Base-by-base conservation (phyloP, 2,329 filamentous ascomycete species). In the Fusarium aywerte region DNA sequence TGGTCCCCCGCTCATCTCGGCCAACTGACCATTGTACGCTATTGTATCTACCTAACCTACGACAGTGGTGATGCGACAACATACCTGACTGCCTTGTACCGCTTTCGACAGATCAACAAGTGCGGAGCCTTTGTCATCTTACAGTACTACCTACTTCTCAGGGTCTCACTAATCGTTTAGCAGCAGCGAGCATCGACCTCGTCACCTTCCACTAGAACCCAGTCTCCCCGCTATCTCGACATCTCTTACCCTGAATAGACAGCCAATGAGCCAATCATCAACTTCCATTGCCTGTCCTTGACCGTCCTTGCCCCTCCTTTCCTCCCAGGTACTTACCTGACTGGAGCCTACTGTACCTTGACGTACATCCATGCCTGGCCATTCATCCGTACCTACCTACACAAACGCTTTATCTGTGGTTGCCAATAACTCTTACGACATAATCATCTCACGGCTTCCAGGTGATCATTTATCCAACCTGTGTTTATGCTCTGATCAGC, bases 201-300 rank as follows among this genome's bases (percentile, higher is more conserved):
- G 31, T 49, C 45, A 29, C 42, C 38, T 61, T 66, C 33, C 45
- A 27, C 45, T 49, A 49, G 32, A 54, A 56, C 55, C 16, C 38
- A 49, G 36, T 43, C 56, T 33, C 56, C 60, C 65, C 61, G 56
- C 65, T 62, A 65, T 50, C 39, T 32, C 39, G 48, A 40, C 31
- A 21, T 43, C 35, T 38, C 42, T 44, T 67, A 59, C 53, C 63
- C 63, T 64, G 56, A n/a, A 35, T 16, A 39, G 29, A 18, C 27
- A 45, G 35, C 6, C 40, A 39, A 25, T 7, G 25, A 58, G 40
- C 65, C 51, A 59, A 61, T 58, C 49, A 69, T n/a, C 51, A 62
- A 25, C 36, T 53, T 42, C 31, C 35, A 44, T 35, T 43, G 12
- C 40, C 64, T 16, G 49, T 31, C 42, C 18, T 53, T 66, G 18